Conservation (phyloP, 2,329 filamentous ascomycete genomes). For the Davidsoniella eucalypti region DNA sequence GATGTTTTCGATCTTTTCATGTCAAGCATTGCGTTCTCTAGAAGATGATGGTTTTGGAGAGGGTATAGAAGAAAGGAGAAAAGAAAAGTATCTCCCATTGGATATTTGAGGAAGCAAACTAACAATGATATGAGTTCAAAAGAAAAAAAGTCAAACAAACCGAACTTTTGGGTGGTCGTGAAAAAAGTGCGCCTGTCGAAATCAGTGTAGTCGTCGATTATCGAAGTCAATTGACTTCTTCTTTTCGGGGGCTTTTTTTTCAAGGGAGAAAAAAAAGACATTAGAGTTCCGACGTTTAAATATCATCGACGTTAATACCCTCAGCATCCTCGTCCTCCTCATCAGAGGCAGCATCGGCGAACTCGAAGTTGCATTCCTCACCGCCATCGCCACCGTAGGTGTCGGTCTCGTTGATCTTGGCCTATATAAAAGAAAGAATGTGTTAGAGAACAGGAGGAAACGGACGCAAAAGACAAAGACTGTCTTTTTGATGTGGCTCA, state of each 20-base stretch:
- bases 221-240: not conserved
- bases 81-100: no score
- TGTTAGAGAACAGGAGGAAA: not conserved
- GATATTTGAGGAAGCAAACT: not conserved
- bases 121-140: not conserved
- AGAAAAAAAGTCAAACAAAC: slow-evolving; percentile 15
- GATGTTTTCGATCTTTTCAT: no score
- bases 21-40: no score
- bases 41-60: no score
- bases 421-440: slow-evolving; percentile 20
- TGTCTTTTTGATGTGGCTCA: not conserved
- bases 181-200: not conserved
- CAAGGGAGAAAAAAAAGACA: not conserved
- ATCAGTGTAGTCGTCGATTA: not conserved
- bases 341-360: slow-evolving; percentile 74
- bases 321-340: slow-evolving; percentile 41
- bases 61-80: no score
- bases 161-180: slow-evolving; percentile 6
- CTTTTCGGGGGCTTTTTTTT: not conserved
- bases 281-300: slow-evolving; percentile 36
- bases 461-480: not conserved
- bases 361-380: slow-evolving; percentile 95
- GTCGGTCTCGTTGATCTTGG: slow-evolving; percentile 99
- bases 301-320: slow-evolving; percentile 91
- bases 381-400: slow-evolving; percentile 83